These are phyloP conservation scores for Trypanosomatidae sp. DNA, from an alignment of 208 protist genomes.

Conservation along the genomic window DNA sequence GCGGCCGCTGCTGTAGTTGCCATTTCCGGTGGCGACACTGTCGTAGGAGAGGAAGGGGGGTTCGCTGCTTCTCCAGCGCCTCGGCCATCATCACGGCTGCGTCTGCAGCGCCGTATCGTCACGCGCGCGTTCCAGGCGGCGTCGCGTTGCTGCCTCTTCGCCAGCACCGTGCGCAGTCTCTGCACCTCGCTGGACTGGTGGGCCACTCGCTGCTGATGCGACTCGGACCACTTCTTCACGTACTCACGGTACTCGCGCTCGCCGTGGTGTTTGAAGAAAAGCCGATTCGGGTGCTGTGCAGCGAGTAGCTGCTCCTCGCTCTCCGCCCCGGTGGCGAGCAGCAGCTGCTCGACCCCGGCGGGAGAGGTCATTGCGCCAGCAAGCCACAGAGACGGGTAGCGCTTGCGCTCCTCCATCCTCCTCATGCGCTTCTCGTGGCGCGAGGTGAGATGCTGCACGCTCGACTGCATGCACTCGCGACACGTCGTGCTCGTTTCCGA, in stretches of 20 bases:
- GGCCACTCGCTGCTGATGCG: constrained; percentile 32
- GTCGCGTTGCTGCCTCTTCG: constrained; percentile 37
- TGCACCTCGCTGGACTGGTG: constrained; percentile 30
- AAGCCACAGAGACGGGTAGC: constrained; percentile 54
- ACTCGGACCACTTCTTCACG: constrained; percentile 43
- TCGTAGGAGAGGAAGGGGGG: neutral
- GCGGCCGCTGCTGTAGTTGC: neutral
- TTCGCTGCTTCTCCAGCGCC: neutral
- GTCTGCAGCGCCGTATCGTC: constrained; percentile 17
- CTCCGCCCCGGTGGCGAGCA: constrained; percentile 29
- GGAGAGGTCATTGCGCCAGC: constrained; percentile 42
- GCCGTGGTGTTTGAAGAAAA: constrained; percentile 41
- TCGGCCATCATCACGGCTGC: constrained; percentile 14
- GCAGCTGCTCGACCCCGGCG: constrained; percentile 24
- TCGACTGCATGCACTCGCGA: constrained; percentile 47
- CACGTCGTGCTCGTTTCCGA: constrained; percentile 36
- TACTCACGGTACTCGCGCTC: constrained; percentile 47
- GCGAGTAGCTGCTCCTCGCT: constrained; percentile 54
- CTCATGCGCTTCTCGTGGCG: constrained; percentile 36
- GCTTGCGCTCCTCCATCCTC: constrained; percentile 41
- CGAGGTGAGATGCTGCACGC: constrained; percentile 32
- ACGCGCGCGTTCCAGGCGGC: constrained; percentile 34
- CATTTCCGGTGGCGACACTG: neutral
- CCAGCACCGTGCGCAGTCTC: constrained; percentile 24
- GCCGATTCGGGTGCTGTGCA: constrained; percentile 67